Evolutionary conservation across 2,329 filamentous ascomycete species (phyloP).

Genomic region (Colletotrichum theobromicola): DNA sequence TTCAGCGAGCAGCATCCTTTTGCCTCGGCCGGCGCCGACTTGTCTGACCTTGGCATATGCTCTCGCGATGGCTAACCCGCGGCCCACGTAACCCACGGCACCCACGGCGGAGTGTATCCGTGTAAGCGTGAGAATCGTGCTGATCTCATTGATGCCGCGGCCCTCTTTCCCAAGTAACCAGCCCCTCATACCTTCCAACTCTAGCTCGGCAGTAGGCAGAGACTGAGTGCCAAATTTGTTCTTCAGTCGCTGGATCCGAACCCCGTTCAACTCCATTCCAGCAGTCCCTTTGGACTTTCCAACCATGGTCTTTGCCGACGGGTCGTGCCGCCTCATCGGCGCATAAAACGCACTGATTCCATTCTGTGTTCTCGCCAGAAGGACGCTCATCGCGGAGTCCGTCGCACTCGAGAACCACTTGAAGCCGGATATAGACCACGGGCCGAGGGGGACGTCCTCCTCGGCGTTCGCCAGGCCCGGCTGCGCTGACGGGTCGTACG

Average conservation of each 20-base stretch:
- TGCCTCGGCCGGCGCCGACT: constrained; percentile 40
- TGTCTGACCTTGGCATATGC: constrained; percentile 63
- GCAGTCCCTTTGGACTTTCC: constrained; percentile 19
- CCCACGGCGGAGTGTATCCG: constrained; percentile 62
- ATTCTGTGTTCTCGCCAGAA: constrained; percentile 65
- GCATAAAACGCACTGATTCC: constrained; percentile 68
- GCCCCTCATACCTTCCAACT: constrained; percentile 65
- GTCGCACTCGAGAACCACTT: constrained; percentile 76
- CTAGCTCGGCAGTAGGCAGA: constrained; percentile 75
- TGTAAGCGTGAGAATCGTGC: constrained; percentile 71
- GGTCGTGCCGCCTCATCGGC: constrained; percentile 50
- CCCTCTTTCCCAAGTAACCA: constrained; percentile 73
- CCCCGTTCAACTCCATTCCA: constrained; percentile 64
- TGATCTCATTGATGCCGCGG: constrained; percentile 70
- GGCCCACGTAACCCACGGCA: constrained; percentile 57
- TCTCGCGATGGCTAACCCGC: constrained; percentile 61
- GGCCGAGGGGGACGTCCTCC: constrained; percentile 50
- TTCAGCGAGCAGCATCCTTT: constrained; percentile 50
- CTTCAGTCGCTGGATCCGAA: constrained; percentile 73
- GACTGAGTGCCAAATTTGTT: constrained; percentile 74
- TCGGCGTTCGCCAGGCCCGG: constrained; percentile 29
- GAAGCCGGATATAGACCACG: constrained; percentile 69
- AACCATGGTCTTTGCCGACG: constrained; percentile 31
- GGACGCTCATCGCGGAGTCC: constrained; percentile 66
- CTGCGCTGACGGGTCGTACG: background rate